Evolutionary conservation across 2,329 filamentous ascomycete species (phyloP).

Genomic region (Ascochyta koolunga): DNA sequence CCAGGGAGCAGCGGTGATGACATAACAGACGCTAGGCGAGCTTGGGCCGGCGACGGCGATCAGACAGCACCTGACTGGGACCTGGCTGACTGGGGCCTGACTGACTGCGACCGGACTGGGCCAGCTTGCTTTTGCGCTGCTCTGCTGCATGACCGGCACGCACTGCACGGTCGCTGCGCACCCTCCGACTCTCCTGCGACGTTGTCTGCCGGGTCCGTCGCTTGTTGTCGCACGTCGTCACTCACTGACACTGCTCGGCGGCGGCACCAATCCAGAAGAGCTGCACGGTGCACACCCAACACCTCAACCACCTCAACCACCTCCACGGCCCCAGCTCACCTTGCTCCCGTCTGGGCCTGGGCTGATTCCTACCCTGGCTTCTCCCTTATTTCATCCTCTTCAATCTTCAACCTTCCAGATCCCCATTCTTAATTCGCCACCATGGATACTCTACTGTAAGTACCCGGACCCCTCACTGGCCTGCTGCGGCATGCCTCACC

Average conservation of each 20-base stretch:
- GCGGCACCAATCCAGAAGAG: slow-evolving; percentile 16
- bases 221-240: slow-evolving; percentile 26
- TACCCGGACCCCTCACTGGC: slow-evolving; percentile 35
- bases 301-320: slow-evolving; percentile 26
- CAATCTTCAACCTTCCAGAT: slow-evolving; percentile 1
- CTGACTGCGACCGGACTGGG: slow-evolving; percentile 21
- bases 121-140: slow-evolving; percentile 21
- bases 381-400: slow-evolving; percentile 11
- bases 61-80: neutral
- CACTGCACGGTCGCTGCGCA: neutral
- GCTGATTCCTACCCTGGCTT: slow-evolving; percentile 6
- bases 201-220: slow-evolving; percentile 10
- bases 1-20: slow-evolving; percentile 28
- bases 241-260: slow-evolving; percentile 31
- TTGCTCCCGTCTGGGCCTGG: slow-evolving; percentile 9
- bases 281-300: too few species aligned
- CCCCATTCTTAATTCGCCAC: slow-evolving; percentile 18
- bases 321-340: slow-evolving; percentile 18
- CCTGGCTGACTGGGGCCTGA: too few species aligned
- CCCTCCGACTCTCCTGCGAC: slow-evolving; percentile 21
- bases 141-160: slow-evolving; percentile 3
- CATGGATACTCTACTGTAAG: slow-evolving; percentile 70
- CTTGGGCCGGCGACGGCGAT: slow-evolving; percentile 6
- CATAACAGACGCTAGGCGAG: slow-evolving; percentile 29
- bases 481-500: neutral